Evolutionary conservation across 73 alveolate genomes (phyloP).

Genomic region (Urostyla sp.): DNA sequence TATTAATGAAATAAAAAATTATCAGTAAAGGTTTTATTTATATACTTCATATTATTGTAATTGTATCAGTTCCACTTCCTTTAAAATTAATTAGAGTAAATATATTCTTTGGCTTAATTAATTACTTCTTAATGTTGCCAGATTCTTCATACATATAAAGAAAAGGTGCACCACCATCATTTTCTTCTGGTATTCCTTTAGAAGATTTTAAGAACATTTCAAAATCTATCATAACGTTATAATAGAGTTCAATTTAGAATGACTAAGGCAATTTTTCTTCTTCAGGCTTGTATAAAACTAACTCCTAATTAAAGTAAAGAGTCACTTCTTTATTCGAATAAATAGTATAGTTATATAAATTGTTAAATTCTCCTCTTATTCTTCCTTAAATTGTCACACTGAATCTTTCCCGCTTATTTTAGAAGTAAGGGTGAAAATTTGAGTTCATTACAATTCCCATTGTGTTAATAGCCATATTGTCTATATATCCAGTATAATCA

Average conservation of each 20-base stretch:
- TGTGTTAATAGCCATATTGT: background rate
- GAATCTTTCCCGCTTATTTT: background rate
- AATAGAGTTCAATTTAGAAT: background rate
- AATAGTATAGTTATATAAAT: slow-evolving; percentile 15
- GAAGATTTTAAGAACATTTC: background rate
- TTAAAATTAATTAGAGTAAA: background rate
- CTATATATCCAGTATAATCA: slow-evolving; percentile 28
- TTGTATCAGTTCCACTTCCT: slow-evolving; percentile 14
- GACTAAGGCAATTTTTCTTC: background rate
- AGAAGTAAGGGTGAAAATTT: background rate
- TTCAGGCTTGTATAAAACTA: slow-evolving; percentile 1
- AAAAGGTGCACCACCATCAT: background rate
- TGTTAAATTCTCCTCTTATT: slow-evolving; percentile 29
- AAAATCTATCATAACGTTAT: slow-evolving; percentile 9
- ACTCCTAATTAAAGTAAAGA: background rate
- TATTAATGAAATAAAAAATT: too few species aligned
- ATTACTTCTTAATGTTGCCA: slow-evolving; percentile 12
- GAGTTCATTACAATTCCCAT: background rate
- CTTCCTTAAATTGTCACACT: slow-evolving; percentile 27
- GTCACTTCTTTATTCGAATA: slow-evolving; percentile 1
- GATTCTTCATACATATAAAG: slow-evolving; percentile 3
- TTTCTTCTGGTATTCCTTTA: slow-evolving; percentile 24
- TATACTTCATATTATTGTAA: background rate
- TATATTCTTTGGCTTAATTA: slow-evolving; percentile 43
- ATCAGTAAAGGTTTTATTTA: too few species aligned